phyloP scores from a whole-genome alignment of 208 protist species.

The Strigomonas culicis region DNA sequence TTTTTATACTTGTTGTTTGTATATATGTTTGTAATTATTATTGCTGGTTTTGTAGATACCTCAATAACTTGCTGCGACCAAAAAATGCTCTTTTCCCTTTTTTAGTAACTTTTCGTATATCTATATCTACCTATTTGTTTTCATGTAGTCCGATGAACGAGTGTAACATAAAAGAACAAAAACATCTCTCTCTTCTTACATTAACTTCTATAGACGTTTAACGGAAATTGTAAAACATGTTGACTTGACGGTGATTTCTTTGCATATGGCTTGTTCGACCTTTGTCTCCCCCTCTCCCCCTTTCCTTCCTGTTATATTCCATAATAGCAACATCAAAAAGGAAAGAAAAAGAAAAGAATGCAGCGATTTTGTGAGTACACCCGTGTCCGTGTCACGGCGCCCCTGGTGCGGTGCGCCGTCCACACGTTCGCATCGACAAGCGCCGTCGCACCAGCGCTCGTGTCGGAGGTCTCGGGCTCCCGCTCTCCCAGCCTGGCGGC shows the following conservation, averaged over 20 bases:
- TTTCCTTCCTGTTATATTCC: background rate
- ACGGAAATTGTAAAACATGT: background rate
- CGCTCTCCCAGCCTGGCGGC: no score
- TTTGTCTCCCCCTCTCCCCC: no score
- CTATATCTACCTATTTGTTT: background rate
- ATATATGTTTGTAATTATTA: constrained; percentile 1
- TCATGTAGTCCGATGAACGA: background rate
- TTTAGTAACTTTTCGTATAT: background rate
- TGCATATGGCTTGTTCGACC: no score
- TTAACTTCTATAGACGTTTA: constrained; percentile 10
- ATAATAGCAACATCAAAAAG: constrained; percentile 8
- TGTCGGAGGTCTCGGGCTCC: no score
- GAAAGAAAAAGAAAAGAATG: no score
- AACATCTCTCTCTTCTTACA: constrained; percentile 10
- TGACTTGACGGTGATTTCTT: background rate
- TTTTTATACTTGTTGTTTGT: constrained; percentile 1
- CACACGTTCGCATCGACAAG: no score
- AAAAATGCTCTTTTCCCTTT: constrained; percentile 20
- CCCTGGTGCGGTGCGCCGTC: no score
- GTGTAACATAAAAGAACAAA: background rate
- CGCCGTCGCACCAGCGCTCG: no score
- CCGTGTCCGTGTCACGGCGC: no score
- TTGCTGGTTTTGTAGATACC: constrained; percentile 19
- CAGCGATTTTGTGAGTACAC: no score
- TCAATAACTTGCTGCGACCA: constrained; percentile 9